Percentiles rank a stretch among this genome's conserved stretches.
Conservation (phyloP, 1,284 basidiomycete genomes). For the Leucocoprinus gongylophorus region DNA sequence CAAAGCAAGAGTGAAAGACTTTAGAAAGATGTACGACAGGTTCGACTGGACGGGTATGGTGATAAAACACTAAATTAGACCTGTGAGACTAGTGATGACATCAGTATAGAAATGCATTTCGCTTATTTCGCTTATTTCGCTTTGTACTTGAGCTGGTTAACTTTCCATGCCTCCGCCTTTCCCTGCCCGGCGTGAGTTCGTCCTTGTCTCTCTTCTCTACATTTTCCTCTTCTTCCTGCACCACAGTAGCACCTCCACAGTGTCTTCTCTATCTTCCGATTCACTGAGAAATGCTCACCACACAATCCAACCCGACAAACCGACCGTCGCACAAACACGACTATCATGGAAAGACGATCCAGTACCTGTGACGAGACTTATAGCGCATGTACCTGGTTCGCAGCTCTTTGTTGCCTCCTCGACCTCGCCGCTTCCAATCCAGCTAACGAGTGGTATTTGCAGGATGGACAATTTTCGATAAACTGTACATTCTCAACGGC, state of each 20-base stretch:
- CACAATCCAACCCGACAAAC: not conserved
- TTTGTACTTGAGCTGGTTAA: not conserved
- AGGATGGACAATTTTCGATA: constrained; percentile 85
- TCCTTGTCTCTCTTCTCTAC: constrained; percentile 43
- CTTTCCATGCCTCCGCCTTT: constrained; percentile 26
- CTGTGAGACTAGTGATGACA: not conserved
- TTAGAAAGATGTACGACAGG: constrained; percentile 61
- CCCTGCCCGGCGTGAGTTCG: constrained; percentile 44
- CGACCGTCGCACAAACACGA: constrained; percentile 24
- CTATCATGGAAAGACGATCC: constrained; percentile 35
- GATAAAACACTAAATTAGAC: constrained; percentile 23
- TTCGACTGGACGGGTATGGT: constrained; percentile 80
- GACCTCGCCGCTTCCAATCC: not conserved
- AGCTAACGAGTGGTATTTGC: constrained; percentile 3
- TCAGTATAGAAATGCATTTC: not conserved
- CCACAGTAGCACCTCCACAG: constrained; percentile 9
- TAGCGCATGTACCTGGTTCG: constrained; percentile 59
- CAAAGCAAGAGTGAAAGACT: constrained; percentile 60
- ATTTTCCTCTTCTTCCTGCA: constrained; percentile 37
- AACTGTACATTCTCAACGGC: constrained; percentile 69
- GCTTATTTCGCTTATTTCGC: not conserved
- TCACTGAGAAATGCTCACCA: not conserved
- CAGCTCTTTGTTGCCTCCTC: not conserved
- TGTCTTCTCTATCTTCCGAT: not conserved
- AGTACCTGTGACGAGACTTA: constrained; percentile 51